Percentiles rank a stretch among this genome's conserved stretches.
phyloP scores from a whole-genome alignment of 176 grass and related monocot species.

The Carex myosuroides region DNA sequence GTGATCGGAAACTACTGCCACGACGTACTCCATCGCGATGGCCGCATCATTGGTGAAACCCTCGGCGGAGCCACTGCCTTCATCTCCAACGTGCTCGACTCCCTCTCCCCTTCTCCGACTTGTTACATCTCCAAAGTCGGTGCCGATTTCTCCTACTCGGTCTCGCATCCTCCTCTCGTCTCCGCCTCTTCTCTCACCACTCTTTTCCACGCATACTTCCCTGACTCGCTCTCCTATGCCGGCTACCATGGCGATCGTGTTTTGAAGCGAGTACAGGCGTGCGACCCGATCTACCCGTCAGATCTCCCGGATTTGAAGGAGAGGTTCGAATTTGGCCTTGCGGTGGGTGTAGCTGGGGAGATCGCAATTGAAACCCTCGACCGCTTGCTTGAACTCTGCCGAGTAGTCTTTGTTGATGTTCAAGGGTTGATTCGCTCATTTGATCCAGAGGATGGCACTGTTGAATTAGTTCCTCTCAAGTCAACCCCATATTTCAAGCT shows the following conservation, averaged over 20 bases:
- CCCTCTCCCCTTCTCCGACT: conserved; percentile 40
- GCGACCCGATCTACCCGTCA: conserved; percentile 59
- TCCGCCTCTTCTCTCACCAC: conserved; percentile 44
- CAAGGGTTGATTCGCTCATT: conserved; percentile 90
- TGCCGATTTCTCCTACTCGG: conserved; percentile 52
- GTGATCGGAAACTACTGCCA: conserved; percentile 97
- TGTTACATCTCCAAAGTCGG: conserved; percentile 73
- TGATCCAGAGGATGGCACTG: conserved; percentile 46
- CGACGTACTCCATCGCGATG: conserved; percentile 74
- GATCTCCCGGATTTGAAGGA: conserved; percentile 42
- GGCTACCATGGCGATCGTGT: conserved; percentile 56
- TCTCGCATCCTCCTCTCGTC: conserved; percentile 21
- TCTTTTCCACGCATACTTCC: conserved; percentile 81
- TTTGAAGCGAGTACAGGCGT: conserved; percentile 53
- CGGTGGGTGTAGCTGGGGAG: conserved; percentile 69
- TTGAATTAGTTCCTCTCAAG: conserved; percentile 46
- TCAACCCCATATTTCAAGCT: conserved; percentile 45
- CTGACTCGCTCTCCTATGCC: conserved; percentile 5
- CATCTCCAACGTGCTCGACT: conserved; percentile 78
- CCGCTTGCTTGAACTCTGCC: conserved; percentile 62
- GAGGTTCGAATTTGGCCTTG: conserved; percentile 66
- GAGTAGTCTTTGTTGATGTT: conserved; percentile 73
- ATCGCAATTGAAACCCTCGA: conserved; percentile 64
- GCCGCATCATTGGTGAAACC: conserved; percentile 53
- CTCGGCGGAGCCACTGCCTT: conserved; percentile 82